Evolutionary conservation across 345 rosid species (phyloP).

Genomic region (Brassica cretica): DNA sequence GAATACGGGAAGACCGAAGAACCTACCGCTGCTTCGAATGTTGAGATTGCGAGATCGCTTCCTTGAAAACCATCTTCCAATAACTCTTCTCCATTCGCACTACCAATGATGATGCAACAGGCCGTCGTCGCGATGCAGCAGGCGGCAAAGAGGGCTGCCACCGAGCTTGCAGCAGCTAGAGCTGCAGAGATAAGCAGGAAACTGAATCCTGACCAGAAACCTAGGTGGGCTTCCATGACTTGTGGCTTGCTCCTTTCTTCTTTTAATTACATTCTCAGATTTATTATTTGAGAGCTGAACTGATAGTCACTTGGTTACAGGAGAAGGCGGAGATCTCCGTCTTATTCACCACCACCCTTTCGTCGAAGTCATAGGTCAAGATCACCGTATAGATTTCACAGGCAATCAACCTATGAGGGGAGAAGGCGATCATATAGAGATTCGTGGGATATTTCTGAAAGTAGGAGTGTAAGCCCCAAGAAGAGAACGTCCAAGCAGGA

Average conservation of each 20-base stretch:
- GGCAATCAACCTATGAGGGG: slow-evolving; percentile 58
- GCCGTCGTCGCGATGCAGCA: slow-evolving; percentile 62
- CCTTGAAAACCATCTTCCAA: slow-evolving; percentile 66
- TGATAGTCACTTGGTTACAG: slow-evolving; percentile 40
- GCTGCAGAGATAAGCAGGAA: slow-evolving; percentile 95
- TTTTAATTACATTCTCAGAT: neutral
- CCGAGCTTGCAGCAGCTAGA: slow-evolving; percentile 95
- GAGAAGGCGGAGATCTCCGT: slow-evolving; percentile 62
- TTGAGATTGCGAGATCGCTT: slow-evolving; percentile 93
- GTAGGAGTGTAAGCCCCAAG: slow-evolving; percentile 67
- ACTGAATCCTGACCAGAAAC: slow-evolving; percentile 70
- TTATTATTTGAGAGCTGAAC: slow-evolving; percentile 3
- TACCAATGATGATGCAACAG: slow-evolving; percentile 97
- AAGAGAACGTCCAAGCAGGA: slow-evolving; percentile 50
- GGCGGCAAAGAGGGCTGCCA: slow-evolving; percentile 95
- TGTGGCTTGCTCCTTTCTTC: no score
- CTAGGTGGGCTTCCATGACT: slow-evolving; percentile 49
- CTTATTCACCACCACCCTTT: slow-evolving; percentile 61
- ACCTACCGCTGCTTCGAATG: slow-evolving; percentile 90
- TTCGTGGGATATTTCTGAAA: slow-evolving; percentile 48
- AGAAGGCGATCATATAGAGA: slow-evolving; percentile 62
- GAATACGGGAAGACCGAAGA: slow-evolving; percentile 86
- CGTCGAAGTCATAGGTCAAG: slow-evolving; percentile 71
- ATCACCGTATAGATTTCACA: slow-evolving; percentile 66
- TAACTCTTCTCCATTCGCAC: slow-evolving; percentile 68